A percentile compares a stretch with the other conserved stretches of the same genome.
phyloP scores from a whole-genome alignment of 108 stramenopile genomes.

The Chaetoceros muelleri region DNA sequence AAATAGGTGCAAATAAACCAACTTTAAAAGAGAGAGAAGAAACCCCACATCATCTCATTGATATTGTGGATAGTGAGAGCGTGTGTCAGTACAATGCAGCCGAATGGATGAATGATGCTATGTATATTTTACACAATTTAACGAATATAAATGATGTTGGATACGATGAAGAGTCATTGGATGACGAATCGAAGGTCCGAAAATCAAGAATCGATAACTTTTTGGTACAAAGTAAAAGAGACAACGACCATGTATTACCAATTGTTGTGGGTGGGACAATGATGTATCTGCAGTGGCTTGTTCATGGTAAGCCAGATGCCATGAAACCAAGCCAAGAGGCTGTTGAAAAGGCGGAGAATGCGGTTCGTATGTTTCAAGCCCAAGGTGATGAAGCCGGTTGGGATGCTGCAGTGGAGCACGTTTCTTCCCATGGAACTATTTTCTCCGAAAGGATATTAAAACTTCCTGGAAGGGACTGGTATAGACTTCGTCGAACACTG shows the following conservation, averaged over 20 bases:
- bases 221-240: slow-evolving; percentile 1
- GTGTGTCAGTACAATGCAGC: slow-evolving; percentile 72
- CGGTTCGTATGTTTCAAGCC: slow-evolving; percentile 33
- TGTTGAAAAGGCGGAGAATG: slow-evolving; percentile 26
- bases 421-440: slow-evolving; percentile 34
- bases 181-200: slow-evolving; percentile 8
- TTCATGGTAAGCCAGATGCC: slow-evolving; percentile 90
- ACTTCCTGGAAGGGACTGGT: slow-evolving; percentile 83
- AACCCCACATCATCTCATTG: slow-evolving; percentile 86
- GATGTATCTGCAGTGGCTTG: slow-evolving; percentile 96
- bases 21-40: slow-evolving; percentile 51
- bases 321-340: slow-evolving; percentile 57
- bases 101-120: slow-evolving; percentile 78
- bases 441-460: slow-evolving; percentile 47
- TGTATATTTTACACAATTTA: slow-evolving; percentile 37
- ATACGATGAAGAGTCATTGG: slow-evolving; percentile 5
- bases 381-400: slow-evolving; percentile 50
- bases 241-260: slow-evolving; percentile 28
- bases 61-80: slow-evolving; percentile 47
- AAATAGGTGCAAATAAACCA: slow-evolving; percentile 94
- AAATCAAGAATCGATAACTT: slow-evolving; percentile 4
- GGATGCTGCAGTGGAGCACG: slow-evolving; percentile 52
- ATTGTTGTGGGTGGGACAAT: slow-evolving; percentile 91
- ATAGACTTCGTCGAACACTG: slow-evolving; percentile 77
- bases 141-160: slow-evolving; percentile 10